Evolutionary conservation across 305 asterid species (phyloP), one percentile per base, ranked within the genome.

Genomic region (Caryopteris hybrid): DNA sequence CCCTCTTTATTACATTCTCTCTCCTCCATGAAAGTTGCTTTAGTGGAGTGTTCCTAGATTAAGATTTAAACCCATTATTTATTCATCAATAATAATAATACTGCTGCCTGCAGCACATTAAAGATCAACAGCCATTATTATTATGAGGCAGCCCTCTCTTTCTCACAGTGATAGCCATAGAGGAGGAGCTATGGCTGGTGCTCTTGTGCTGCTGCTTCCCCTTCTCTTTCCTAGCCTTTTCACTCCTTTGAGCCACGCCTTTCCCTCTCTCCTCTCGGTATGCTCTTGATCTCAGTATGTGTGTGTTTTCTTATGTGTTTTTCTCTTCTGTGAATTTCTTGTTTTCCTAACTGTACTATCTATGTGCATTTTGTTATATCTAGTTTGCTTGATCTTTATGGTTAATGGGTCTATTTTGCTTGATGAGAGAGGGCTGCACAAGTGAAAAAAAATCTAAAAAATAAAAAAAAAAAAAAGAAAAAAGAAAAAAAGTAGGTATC

Each of bases 181-280:
- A 74, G 82, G 91, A 54, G 91, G 84, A 79, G 86, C 89, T 59
- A 87, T 94, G 96, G 87, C 84, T 78, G 85, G 66, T 78, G 78
- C 87, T 53, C 74, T 87, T 66, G 80, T 89, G 54, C 73, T 94
- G 82, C 86, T 94, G 61, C 71, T 90, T 68, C 88, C 96, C 58
- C 61, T 83, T 39, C 80, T 85, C 22, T 81, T 82, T 34, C 82
- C 89, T 18, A 73, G 43, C 76, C 77, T 86, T 46, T 86, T 87
- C 73, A 68, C 87, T 69, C 83, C 92, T 48, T 71, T 85, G 34
- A 71, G 86, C 82, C 88, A 85, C 68, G 99, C 95, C 73, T 83
- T 83, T 7, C 85, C 97, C 48, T 83, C 96, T 72, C 72, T 76
- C 69, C 73, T 80, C 65, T 83, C 91, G 84, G 99, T 94, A 78